These are phyloP conservation scores for Podosphaera xanthii DNA, from an alignment of 2,329 filamentous ascomycete species.

Conservation along the genomic window DNA sequence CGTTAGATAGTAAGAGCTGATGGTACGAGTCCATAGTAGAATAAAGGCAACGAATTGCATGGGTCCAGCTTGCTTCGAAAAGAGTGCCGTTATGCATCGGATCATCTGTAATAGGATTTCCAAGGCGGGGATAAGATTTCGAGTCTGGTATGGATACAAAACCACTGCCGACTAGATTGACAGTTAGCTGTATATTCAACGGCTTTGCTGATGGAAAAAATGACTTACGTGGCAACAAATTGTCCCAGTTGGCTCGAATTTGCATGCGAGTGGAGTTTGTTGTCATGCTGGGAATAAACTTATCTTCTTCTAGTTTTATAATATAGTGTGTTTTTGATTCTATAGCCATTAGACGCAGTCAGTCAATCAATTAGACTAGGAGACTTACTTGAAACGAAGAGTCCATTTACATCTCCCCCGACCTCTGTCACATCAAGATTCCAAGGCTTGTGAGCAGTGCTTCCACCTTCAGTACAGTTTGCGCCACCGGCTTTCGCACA, in stretches of 20 bases:
- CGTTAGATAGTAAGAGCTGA: conserved; percentile 12
- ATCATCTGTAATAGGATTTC: conserved; percentile 15
- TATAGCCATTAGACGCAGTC: too few species aligned
- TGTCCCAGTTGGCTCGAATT: conserved; percentile 16
- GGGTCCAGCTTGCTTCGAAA: conserved; percentile 17
- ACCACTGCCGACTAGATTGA: conserved; percentile 12
- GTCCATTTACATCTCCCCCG: conserved; percentile 16
- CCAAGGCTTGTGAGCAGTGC: neutral
- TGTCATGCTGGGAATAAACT: conserved; percentile 16
- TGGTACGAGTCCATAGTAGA: conserved; percentile 17
- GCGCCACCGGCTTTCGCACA: neutral
- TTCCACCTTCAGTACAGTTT: conserved; percentile 3
- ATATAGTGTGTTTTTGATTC: too few species aligned
- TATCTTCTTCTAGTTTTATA: conserved; percentile 10
- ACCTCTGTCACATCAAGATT: conserved; percentile 11
- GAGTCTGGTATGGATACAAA: conserved; percentile 15
- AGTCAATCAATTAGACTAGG: neutral
- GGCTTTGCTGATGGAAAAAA: neutral
- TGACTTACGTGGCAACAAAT: conserved; percentile 15
- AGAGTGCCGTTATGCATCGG: conserved; percentile 14
- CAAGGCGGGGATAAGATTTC: conserved; percentile 14
- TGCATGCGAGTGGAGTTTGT: conserved; percentile 13
- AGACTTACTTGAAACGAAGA: conserved; percentile 14
- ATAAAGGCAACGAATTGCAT: conserved; percentile 17
- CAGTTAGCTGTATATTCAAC: neutral